Conservation (phyloP, 2,329 filamentous ascomycete species). For the Aspergillus brasiliensis region DNA sequence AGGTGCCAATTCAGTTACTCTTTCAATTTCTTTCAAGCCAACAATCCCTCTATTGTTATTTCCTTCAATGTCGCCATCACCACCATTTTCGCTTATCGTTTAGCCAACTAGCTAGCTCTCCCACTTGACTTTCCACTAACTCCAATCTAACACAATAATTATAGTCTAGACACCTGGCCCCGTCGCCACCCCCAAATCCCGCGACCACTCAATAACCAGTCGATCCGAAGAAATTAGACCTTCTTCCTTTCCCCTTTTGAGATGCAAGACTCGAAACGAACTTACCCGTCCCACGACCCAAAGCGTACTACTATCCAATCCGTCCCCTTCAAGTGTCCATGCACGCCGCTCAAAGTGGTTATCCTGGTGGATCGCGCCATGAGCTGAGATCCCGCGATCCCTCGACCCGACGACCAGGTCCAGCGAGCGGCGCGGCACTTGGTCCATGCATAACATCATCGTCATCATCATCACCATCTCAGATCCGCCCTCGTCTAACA, state of each 20-base stretch:
- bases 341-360: slow-evolving; percentile 5
- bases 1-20: background rate
- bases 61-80: background rate
- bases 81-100: background rate
- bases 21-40: background rate
- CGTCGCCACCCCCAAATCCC: background rate
- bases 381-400: slow-evolving; percentile 1
- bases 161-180: background rate
- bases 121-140: background rate
- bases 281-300: background rate
- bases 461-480: background rate
- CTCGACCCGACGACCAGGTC: slow-evolving; percentile 6
- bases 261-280: background rate
- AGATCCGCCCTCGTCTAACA: slow-evolving; percentile 1
- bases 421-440: background rate
- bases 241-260: background rate
- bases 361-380: slow-evolving; percentile 5
- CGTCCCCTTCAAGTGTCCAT: background rate
- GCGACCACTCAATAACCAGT: background rate
- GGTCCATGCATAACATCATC: background rate
- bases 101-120: background rate
- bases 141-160: background rate
- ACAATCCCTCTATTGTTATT: background rate
- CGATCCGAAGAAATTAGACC: background rate
- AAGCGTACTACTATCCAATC: background rate